These are phyloP conservation scores for Murraya paniculata DNA, from an alignment of 345 rosid species.

Conservation along the genomic window DNA sequence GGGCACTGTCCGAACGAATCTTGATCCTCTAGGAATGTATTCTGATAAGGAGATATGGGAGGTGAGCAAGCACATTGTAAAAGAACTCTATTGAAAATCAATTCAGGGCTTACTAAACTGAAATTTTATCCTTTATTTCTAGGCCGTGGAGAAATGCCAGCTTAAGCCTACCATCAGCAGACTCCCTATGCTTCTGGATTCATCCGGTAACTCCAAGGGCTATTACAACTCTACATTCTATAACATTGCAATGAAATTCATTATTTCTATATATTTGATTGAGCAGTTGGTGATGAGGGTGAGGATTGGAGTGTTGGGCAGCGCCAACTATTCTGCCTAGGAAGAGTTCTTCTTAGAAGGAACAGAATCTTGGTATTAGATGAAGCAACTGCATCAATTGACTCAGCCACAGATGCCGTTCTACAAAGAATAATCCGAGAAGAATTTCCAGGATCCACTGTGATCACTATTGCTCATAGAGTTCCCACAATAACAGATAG, in stretches of 20 bases:
- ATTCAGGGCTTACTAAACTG: neutral
- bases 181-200: constrained; percentile 61
- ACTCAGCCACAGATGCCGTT: constrained; percentile 68
- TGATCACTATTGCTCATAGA: constrained; percentile 74
- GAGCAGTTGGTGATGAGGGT: constrained; percentile 72
- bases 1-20: constrained; percentile 75
- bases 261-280: neutral
- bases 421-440: constrained; percentile 62
- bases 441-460: constrained; percentile 62
- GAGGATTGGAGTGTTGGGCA: constrained; percentile 88
- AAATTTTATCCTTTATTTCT: neutral
- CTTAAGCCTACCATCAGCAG: constrained; percentile 55
- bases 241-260: neutral
- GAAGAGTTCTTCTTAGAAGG: constrained; percentile 61
- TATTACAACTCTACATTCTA: neutral
- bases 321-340: constrained; percentile 71
- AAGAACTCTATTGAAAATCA: neutral
- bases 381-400: constrained; percentile 75
- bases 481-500: constrained; percentile 72
- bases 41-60: constrained; percentile 78
- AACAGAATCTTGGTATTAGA: constrained; percentile 61
- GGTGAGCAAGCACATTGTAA: constrained; percentile 30
- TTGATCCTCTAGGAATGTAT: constrained; percentile 76
- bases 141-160: constrained; percentile 80
- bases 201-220: constrained; percentile 40